Base-by-base conservation (phyloP, 805 yeast species). In the Saccharomycopsis guyanensis region DNA sequence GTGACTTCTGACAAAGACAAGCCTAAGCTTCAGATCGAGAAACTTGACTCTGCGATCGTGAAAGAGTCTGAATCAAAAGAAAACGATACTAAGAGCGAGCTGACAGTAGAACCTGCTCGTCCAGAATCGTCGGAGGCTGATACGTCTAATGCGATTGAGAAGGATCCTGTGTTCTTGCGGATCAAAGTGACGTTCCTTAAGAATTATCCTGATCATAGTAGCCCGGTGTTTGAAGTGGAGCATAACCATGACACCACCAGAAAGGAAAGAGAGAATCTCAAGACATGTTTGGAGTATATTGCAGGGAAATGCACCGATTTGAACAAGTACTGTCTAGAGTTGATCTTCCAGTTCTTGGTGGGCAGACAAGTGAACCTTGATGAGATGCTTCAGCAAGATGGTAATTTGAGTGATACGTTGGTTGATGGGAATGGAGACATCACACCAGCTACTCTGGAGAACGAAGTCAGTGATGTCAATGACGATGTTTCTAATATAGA, bases 301-400 rank as follows among this genome's bases (percentile, higher is more conserved):
- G 66, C 86, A 0, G 60, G 59, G 1, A 72, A 70, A 44, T 80
- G 77, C 55, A 70, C 88, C 1, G 68, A 72, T 27, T 68, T 71
- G 32, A 75, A 77, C 25, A 68, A 69, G 50, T 86, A 78, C 52
- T 86, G 96, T 53, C 66, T 93, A 18, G 97, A 93, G 58, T 81
- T 84, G 8, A 22, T 50, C 16, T 43, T 46, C 20, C 43, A 40
- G 23, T 43, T 69, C 56, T 65, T 93, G 2, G 67, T 88, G 67
- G 98, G 98, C 2, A 97, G 87, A 53, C 74, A 76, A 45, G 68
- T 82, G n/a, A 69, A 65, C 46, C 52, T 75, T 20, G 73, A 69
- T 20, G 61, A 57, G 43, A 47, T 33, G 37, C 7, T 7, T 33
- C 37, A 33, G 10, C 5, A 8, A 8, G 37, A 18, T 8, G 7